These are phyloP conservation scores for Pyrenophora teres DNA, from an alignment of 2,329 filamentous ascomycete species.

Conservation along the genomic window DNA sequence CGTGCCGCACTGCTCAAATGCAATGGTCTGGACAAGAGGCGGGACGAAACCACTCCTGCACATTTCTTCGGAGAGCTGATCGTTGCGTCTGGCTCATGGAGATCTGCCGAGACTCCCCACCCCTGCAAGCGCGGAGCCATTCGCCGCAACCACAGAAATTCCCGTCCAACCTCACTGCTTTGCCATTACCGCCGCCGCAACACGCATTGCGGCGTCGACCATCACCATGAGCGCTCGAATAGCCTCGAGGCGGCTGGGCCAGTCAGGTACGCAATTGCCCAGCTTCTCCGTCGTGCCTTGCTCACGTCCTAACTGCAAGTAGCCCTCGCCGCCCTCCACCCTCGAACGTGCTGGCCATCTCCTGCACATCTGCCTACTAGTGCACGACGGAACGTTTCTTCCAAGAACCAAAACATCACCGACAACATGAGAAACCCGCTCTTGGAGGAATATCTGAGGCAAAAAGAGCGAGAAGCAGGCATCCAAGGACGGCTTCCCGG, in stretches of 20 bases:
- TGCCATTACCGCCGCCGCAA: slow-evolving; percentile 25
- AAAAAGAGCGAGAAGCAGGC: slow-evolving; percentile 17
- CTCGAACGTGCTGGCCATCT: slow-evolving; percentile 22
- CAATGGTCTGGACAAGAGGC: slow-evolving; percentile 2
- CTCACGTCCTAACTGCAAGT: slow-evolving; percentile 9
- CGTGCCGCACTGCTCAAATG: slow-evolving; percentile 1
- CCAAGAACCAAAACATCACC: slow-evolving; percentile 15
- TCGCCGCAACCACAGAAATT: slow-evolving; percentile 24
- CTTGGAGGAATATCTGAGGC: slow-evolving; percentile 61
- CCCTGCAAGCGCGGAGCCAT: slow-evolving; percentile 16
- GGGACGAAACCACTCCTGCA: slow-evolving; percentile 13
- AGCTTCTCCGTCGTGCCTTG: neutral
- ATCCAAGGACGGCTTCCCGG: neutral
- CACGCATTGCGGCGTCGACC: slow-evolving; percentile 26
- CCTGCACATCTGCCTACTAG: slow-evolving; percentile 19
- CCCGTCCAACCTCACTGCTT: slow-evolving; percentile 12
- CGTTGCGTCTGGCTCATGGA: slow-evolving; percentile 15
- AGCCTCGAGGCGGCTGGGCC: slow-evolving; percentile 65
- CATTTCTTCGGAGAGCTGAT: slow-evolving; percentile 19
- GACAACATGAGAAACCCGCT: slow-evolving; percentile 57
- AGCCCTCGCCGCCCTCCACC: slow-evolving; percentile 33
- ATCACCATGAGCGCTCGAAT: slow-evolving; percentile 67
- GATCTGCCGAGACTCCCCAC: slow-evolving; percentile 16
- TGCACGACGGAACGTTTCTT: slow-evolving; percentile 21
- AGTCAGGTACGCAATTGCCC: slow-evolving; percentile 58